These are phyloP conservation scores for Xylariaceae sp. DNA, from an alignment of 2,329 filamentous ascomycete species.

Conservation along the genomic window DNA sequence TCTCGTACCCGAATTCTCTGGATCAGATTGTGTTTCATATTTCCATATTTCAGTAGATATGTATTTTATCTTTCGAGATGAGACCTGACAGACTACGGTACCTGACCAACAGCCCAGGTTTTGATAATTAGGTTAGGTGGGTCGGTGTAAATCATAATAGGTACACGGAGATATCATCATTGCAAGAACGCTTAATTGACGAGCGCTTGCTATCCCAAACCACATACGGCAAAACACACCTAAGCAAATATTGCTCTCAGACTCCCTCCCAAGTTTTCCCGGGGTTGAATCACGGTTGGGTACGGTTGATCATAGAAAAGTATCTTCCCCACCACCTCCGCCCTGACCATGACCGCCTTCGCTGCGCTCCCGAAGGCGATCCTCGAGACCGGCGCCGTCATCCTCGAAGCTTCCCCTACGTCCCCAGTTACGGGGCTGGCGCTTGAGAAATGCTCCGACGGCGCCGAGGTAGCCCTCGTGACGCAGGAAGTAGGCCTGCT, in stretches of 20 bases:
- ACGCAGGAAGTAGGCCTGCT: conserved; percentile 93
- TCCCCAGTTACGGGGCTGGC: conserved; percentile 91
- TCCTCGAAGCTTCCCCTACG: conserved; percentile 78
- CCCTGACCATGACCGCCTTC: conserved; percentile 13
- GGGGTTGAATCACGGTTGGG: too few species aligned
- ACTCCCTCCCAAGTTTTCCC: too few species aligned
- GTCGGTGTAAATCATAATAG: not conserved
- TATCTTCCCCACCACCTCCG: not conserved
- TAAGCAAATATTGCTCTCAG: too few species aligned
- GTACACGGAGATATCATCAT: too few species aligned
- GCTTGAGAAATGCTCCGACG: conserved; percentile 91
- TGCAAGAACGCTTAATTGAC: not conserved
- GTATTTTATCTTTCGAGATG: too few species aligned
- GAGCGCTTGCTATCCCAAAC: not conserved
- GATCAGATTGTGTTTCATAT: too few species aligned
- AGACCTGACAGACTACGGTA: too few species aligned
- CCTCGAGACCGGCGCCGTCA: conserved; percentile 38
- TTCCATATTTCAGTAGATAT: too few species aligned
- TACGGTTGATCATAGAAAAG: not conserved
- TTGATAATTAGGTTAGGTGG: too few species aligned
- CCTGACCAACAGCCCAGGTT: too few species aligned
- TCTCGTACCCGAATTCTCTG: too few species aligned
- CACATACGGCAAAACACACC: not conserved
- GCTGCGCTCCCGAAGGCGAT: conserved; percentile 36
- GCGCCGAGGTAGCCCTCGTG: conserved; percentile 96